These are phyloP conservation scores for Alternaria sp. DNA, from an alignment of 2,329 filamentous ascomycete species.

Conservation along the genomic window DNA sequence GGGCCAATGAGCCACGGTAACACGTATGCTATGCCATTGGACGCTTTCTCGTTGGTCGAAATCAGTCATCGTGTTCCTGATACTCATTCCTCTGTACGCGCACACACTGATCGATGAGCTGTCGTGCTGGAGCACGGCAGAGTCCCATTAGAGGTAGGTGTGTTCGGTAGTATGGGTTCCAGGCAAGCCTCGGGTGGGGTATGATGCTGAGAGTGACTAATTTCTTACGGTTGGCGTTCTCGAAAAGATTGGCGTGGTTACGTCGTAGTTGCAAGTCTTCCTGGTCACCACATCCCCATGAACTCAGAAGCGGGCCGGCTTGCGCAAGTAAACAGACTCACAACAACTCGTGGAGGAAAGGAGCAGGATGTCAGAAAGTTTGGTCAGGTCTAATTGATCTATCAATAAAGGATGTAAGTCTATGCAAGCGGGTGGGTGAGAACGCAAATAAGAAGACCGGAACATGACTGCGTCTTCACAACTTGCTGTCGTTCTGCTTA, in stretches of 20 bases:
- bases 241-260: too few relatives aligned
- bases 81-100: too few relatives aligned
- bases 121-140: too few relatives aligned
- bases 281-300: too few relatives aligned
- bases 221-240: too few relatives aligned
- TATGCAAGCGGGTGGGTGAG: neutral
- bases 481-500: slow-evolving; percentile 20
- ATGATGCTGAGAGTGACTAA: too few relatives aligned
- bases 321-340: neutral
- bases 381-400: neutral
- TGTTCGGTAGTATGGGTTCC: too few relatives aligned
- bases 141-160: too few relatives aligned
- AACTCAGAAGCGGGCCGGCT: neutral
- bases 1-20: neutral
- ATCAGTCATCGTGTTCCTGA: neutral
- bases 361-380: neutral
- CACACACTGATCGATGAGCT: too few relatives aligned
- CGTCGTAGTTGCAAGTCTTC: too few relatives aligned
- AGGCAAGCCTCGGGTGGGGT: too few relatives aligned
- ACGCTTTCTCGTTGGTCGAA: neutral
- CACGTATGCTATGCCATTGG: neutral
- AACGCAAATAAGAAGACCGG: neutral
- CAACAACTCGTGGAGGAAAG: neutral
- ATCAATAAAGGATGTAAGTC: neutral
- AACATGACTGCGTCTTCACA: neutral